A percentile compares a stretch with the other conserved stretches of the same genome.
phyloP scores from a whole-genome alignment of 345 rosid genomes.

The Populus pruinosa region DNA sequence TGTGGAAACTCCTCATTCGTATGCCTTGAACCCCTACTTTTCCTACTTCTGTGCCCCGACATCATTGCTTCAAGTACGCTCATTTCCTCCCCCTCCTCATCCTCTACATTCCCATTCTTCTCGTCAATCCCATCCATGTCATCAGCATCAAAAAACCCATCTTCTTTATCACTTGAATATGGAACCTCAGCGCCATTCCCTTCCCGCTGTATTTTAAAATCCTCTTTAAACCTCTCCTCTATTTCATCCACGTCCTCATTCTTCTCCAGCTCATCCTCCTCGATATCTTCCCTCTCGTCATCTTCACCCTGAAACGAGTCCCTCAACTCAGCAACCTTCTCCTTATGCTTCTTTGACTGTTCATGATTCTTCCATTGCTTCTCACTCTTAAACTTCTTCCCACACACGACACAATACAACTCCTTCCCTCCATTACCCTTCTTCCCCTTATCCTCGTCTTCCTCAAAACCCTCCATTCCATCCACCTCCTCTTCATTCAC shows the following conservation, averaged over 20 bases:
- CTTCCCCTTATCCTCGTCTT: slow-evolving; percentile 32
- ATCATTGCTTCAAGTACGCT: slow-evolving; percentile 71
- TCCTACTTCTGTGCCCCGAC: slow-evolving; percentile 45
- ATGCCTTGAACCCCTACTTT: slow-evolving; percentile 28
- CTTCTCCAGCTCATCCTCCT: slow-evolving; percentile 18
- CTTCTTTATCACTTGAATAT: slow-evolving; percentile 33
- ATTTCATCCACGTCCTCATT: slow-evolving; percentile 25
- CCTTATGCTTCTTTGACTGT: slow-evolving; percentile 96
- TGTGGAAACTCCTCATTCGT: slow-evolving; percentile 24
- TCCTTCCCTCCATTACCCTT: slow-evolving; percentile 36
- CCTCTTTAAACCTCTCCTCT: slow-evolving; percentile 48
- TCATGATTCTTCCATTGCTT: slow-evolving; percentile 98
- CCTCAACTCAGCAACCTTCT: slow-evolving; percentile 77
- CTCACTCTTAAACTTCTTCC: slow-evolving; percentile 91
- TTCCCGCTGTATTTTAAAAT: slow-evolving; percentile 32
- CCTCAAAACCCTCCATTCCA: slow-evolving; percentile 32
- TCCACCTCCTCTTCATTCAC: slow-evolving; percentile 42
- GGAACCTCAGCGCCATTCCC: slow-evolving; percentile 23
- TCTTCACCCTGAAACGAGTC: slow-evolving; percentile 53
- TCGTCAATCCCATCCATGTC: slow-evolving; percentile 17
- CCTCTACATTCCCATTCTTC: slow-evolving; percentile 29
- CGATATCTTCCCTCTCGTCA: slow-evolving; percentile 23
- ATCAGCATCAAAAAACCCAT: slow-evolving; percentile 30
- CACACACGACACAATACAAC: slow-evolving; percentile 76
- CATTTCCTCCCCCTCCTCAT: slow-evolving; percentile 40